phyloP scores from a whole-genome alignment of 2,329 filamentous ascomycete genomes.

The Mycogone perniciosa region DNA sequence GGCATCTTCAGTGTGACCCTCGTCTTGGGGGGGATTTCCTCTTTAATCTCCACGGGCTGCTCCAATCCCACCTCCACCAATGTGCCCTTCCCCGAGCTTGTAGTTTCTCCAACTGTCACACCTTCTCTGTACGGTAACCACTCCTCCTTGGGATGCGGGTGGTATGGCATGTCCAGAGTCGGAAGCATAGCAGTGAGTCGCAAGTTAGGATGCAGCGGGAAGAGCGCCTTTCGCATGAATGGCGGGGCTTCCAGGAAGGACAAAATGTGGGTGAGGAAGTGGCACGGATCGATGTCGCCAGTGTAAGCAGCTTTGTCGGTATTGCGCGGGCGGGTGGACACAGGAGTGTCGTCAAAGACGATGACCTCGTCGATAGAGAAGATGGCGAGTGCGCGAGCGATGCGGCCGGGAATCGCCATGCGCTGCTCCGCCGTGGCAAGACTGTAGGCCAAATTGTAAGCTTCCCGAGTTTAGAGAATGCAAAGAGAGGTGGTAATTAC shows the following conservation, averaged over 20 bases:
- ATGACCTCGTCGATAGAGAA: constrained; percentile 82
- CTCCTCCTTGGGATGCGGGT: constrained; percentile 67
- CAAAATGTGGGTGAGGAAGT: constrained; percentile 73
- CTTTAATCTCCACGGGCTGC: constrained; percentile 48
- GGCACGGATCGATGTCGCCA: constrained; percentile 66
- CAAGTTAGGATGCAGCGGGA: constrained; percentile 73
- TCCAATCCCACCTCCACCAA: constrained; percentile 53
- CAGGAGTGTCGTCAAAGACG: constrained; percentile 65
- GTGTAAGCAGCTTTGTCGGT: constrained; percentile 53
- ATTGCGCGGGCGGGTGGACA: constrained; percentile 36
- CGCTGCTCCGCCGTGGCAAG: constrained; percentile 69
- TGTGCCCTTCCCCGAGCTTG: constrained; percentile 40
- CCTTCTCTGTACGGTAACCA: constrained; percentile 78
- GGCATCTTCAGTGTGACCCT: constrained; percentile 65
- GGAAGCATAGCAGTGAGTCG: constrained; percentile 66
- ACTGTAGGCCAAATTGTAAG: constrained; percentile 34
- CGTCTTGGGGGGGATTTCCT: constrained; percentile 61
- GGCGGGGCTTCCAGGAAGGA: constrained; percentile 80
- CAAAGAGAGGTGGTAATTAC: constrained; percentile 35
- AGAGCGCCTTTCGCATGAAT: constrained; percentile 69
- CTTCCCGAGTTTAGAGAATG: background rate
- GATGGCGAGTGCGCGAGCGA: constrained; percentile 74
- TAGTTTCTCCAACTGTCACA: constrained; percentile 50
- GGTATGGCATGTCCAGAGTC: constrained; percentile 78
- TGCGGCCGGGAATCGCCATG: constrained; percentile 63